These are phyloP conservation scores for Hypholoma fasciculare DNA, from an alignment of 768 basidiomycete species.

Conservation along the genomic window DNA sequence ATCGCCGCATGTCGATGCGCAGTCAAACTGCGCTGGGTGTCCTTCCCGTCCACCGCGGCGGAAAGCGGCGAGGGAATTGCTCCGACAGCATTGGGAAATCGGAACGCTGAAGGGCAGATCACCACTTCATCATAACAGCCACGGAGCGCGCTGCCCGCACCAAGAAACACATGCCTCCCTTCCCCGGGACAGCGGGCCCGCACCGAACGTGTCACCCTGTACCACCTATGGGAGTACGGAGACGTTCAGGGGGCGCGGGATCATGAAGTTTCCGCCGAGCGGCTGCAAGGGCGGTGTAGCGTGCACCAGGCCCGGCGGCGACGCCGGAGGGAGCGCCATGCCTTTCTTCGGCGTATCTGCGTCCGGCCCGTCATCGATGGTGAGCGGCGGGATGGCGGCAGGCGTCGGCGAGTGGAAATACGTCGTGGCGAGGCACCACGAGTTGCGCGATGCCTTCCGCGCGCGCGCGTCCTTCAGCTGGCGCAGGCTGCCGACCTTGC, in stretches of 20 bases:
- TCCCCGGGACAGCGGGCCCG: background rate
- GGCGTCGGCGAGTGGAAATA: background rate
- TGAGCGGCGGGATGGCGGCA: background rate
- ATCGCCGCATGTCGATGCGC: too few species aligned
- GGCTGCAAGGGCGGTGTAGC: background rate
- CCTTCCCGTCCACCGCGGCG: too few species aligned
- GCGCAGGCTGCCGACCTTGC: conserved; percentile 3
- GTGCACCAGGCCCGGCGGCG: too few species aligned
- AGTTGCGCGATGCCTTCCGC: conserved; percentile 2
- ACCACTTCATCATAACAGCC: too few species aligned
- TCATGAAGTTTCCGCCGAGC: background rate
- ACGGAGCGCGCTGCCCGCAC: too few species aligned
- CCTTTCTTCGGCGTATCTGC: background rate
- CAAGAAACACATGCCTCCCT: background rate
- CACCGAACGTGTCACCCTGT: background rate
- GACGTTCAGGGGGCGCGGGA: background rate
- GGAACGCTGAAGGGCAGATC: too few species aligned
- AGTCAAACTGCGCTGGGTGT: too few species aligned
- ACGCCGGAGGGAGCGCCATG: too few species aligned
- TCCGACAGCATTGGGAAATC: too few species aligned
- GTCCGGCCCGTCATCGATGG: background rate
- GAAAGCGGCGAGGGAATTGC: too few species aligned
- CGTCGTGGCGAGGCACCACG: conserved; percentile 6
- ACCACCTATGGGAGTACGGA: background rate
- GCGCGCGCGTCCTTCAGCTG: conserved; percentile 1